Base-by-base conservation (phyloP, 805 yeast species). In the Candida coleopterorum region DNA sequence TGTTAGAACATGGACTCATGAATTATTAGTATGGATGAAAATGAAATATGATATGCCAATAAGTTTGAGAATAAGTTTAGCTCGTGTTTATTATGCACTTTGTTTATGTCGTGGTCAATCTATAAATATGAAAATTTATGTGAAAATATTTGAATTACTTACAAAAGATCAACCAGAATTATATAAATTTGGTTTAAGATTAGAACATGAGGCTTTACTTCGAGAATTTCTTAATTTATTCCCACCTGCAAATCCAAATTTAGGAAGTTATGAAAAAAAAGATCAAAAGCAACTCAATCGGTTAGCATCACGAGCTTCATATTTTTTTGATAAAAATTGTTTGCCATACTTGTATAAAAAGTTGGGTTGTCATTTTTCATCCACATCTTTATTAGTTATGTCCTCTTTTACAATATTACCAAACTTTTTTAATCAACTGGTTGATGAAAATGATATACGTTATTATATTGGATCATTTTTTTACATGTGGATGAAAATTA, bases 1-100 rank as follows among this genome's bases (percentile, higher is more conserved):
- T 30, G 81, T 87, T 6, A 72, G 81, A 36, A 85, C 82, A 40
- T 89, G 96, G 95, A 82, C 96, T 0, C 79, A 82, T 37, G 97
- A 88, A 55, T 68, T 90, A 43, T 73, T 77, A 34, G 80, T 82
- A 27, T 82, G 96, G 75, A 56, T 87, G 37, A 75, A 74, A 47
- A 80, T 83, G 77, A 85, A 85, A 48, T 78, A 83, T 49, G 83
- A 82, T 35, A 70, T 90, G 63, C 97, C 98, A 0, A 48, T 86
- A 9, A 46, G 67, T 2, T 58, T 80, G 32, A 72, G 88, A 37
- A 68, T 78, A 16, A 62, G 75, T 1, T 66, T 90, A 28, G 78
- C 86, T 1, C 66, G 68, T 38, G 84, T 85, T 2, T 89, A 77
- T 53, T 88, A 78, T 50, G 75, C 83, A 12, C 66, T 93, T 18